phyloP scores from a whole-genome alignment of 2,329 filamentous ascomycete species.

The Fusarium sp. region DNA sequence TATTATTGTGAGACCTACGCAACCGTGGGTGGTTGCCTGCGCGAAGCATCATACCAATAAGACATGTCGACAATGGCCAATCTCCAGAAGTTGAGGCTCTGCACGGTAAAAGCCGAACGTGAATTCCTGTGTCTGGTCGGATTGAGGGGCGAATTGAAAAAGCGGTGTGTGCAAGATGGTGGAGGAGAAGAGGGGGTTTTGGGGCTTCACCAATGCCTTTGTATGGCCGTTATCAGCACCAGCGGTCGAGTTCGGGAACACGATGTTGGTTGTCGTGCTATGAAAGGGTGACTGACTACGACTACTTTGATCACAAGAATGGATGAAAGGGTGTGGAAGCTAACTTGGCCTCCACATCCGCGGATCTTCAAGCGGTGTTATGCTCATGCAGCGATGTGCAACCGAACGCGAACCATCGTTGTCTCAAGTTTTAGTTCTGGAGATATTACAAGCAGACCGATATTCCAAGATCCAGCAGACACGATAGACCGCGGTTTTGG shows the following conservation, averaged over 20 bases:
- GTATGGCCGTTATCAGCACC: constrained; percentile 22
- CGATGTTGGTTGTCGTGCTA: constrained; percentile 13
- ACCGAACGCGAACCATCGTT: constrained; percentile 7
- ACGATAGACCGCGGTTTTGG: constrained; percentile 11
- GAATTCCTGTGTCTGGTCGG: constrained; percentile 1
- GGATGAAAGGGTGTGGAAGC: constrained; percentile 16
- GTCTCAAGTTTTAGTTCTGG: constrained; percentile 10
- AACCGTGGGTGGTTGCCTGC: constrained; percentile 13
- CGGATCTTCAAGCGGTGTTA: constrained; percentile 40
- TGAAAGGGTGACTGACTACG: neutral
- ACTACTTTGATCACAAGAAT: constrained; percentile 11
- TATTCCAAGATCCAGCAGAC: constrained; percentile 13
- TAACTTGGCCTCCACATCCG: constrained; percentile 11
- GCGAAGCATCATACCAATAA: constrained; percentile 7
- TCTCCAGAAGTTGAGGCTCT: constrained; percentile 39
- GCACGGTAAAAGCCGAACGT: constrained; percentile 17
- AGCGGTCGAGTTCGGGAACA: constrained; percentile 18
- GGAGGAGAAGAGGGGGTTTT: constrained; percentile 42
- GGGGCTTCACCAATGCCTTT: constrained; percentile 24
- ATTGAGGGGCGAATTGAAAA: constrained; percentile 35
- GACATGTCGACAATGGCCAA: neutral
- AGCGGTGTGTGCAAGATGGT: constrained; percentile 44
- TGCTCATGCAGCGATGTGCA: constrained; percentile 42
- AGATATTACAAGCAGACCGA: constrained; percentile 12
- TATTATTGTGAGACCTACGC: constrained; percentile 6